These are phyloP conservation scores for Pseudevernia furfuracea DNA, from an alignment of 495 filamentous ascomycete species.

Conservation along the genomic window DNA sequence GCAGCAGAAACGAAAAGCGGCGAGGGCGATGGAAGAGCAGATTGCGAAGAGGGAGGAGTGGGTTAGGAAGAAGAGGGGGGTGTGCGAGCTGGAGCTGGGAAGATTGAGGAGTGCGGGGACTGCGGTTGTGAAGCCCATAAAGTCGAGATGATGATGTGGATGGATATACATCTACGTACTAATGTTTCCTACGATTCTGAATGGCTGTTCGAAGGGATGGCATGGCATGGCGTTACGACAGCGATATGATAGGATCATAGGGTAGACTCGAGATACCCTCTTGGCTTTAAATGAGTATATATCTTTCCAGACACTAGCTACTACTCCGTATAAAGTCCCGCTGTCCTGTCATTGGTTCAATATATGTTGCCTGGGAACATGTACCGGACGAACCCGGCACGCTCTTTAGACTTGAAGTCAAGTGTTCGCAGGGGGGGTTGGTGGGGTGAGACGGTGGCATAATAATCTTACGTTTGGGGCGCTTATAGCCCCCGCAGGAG, in stretches of 20 bases:
- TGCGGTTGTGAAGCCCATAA: constrained; percentile 23
- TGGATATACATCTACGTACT: not conserved
- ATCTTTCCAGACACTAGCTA: no score
- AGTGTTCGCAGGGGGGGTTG: not conserved
- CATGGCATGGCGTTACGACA: not conserved
- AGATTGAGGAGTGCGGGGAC: constrained; percentile 20
- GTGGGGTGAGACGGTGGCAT: not conserved
- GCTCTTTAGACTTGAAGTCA: not conserved
- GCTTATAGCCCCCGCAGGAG: not conserved
- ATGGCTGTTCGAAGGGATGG: not conserved
- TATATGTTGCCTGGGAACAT: no score
- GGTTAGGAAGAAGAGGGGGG: constrained; percentile 23
- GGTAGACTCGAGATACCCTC: not conserved
- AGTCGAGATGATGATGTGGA: constrained; percentile 13
- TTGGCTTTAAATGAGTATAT: no score
- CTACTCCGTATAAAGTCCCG: no score
- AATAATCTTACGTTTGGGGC: constrained; percentile 1
- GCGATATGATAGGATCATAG: not conserved
- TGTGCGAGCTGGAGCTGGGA: constrained; percentile 23
- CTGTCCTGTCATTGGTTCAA: no score
- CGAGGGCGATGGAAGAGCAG: constrained; percentile 63
- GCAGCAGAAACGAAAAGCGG: constrained; percentile 56
- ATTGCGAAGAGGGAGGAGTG: constrained; percentile 45
- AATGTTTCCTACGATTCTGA: not conserved
- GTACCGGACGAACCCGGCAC: no score